Evolutionary conservation across 2,329 filamentous ascomycete species (phyloP).

Genomic region (Phaeosphaeria sp.): DNA sequence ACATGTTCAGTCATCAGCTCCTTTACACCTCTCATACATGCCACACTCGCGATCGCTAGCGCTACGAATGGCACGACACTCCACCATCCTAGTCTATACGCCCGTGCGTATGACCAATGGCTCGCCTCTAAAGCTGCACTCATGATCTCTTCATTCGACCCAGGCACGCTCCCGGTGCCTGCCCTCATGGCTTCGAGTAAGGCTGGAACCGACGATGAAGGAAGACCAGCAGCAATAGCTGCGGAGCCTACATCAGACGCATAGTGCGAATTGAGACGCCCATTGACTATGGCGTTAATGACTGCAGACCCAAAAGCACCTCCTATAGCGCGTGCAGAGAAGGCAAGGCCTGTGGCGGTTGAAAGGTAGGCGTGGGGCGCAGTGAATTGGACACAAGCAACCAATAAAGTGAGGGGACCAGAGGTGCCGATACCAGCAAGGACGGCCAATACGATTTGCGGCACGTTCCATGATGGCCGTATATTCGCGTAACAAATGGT

Average conservation of each 20-base stretch:
- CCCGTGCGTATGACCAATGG: conserved; percentile 35
- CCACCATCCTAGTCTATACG: conserved; percentile 35
- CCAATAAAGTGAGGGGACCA: conserved; percentile 37
- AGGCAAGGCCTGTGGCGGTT: conserved; percentile 40
- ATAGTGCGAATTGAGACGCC: conserved; percentile 26
- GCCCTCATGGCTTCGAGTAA: conserved; percentile 15
- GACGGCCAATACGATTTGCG: conserved; percentile 33
- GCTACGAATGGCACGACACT: conserved; percentile 40
- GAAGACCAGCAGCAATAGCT: conserved; percentile 27
- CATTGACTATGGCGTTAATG: conserved; percentile 36
- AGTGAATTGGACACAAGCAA: conserved; percentile 39
- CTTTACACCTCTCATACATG: conserved; percentile 32
- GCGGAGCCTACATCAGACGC: conserved; percentile 23
- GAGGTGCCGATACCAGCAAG: conserved; percentile 33
- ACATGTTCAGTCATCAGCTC: conserved; percentile 39
- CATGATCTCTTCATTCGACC: conserved; percentile 20
- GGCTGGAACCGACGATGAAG: conserved; percentile 17
- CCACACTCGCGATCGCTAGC: conserved; percentile 28
- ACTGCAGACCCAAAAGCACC: conserved; percentile 40
- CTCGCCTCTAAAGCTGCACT: conserved; percentile 30
- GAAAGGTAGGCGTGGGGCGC: conserved; percentile 36
- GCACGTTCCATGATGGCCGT: conserved; percentile 26
- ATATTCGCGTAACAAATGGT: background rate
- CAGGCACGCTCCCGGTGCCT: conserved; percentile 9
- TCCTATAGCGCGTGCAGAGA: conserved; percentile 39